Evolutionary conservation across 768 basidiomycete species (phyloP).

Genomic region (Lactifluus hygrophoroides): DNA sequence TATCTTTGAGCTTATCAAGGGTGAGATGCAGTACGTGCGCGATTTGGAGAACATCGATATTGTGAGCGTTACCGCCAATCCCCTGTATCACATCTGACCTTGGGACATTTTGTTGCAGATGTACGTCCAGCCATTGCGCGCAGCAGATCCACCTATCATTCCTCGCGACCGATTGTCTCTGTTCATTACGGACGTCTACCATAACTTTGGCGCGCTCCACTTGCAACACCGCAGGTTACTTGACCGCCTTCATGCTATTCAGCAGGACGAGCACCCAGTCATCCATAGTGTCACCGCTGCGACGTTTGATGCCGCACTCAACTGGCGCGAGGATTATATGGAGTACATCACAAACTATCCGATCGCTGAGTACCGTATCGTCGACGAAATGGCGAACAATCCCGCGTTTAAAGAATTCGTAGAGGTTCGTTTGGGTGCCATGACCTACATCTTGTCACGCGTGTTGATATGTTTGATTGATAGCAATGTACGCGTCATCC

Average conservation of each 20-base stretch:
- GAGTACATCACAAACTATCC: slow-evolving; percentile 93
- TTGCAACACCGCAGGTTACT: slow-evolving; percentile 69
- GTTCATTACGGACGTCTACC: slow-evolving; percentile 84
- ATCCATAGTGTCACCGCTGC: slow-evolving; percentile 77
- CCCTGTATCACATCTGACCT: neutral
- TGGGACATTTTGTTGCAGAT: slow-evolving; percentile 40
- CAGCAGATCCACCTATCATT: slow-evolving; percentile 70
- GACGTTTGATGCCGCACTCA: slow-evolving; percentile 80
- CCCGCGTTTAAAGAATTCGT: slow-evolving; percentile 72
- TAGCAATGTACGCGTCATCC: slow-evolving; percentile 53
- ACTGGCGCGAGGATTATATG: slow-evolving; percentile 89
- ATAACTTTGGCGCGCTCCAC: slow-evolving; percentile 74
- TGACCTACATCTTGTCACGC: neutral
- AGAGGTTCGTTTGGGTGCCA: slow-evolving; percentile 43
- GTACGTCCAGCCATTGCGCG: slow-evolving; percentile 68
- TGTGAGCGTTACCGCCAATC: slow-evolving; percentile 34
- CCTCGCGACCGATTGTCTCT: slow-evolving; percentile 55
- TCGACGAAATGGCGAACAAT: slow-evolving; percentile 81
- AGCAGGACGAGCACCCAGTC: slow-evolving; percentile 77
- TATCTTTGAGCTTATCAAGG: slow-evolving; percentile 91
- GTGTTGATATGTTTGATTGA: neutral
- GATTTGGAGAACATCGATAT: slow-evolving; percentile 81
- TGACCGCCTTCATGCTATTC: slow-evolving; percentile 74
- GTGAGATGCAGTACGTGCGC: slow-evolving; percentile 91
- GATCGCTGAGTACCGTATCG: slow-evolving; percentile 79